Base-by-base conservation (phyloP, 2,329 filamentous ascomycete genomes). In the Sarocladium strictum region DNA sequence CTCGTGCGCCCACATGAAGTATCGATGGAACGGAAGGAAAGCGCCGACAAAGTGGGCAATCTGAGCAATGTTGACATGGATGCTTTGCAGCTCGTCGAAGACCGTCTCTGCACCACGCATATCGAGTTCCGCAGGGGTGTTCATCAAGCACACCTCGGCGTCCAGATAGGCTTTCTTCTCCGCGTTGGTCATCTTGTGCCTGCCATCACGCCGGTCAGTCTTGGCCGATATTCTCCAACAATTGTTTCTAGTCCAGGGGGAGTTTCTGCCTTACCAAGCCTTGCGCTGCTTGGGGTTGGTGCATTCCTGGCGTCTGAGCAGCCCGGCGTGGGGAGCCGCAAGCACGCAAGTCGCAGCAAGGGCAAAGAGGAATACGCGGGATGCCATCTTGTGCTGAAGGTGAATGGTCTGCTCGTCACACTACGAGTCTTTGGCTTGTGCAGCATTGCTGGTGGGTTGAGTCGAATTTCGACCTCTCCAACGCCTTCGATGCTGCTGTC, bases 1-100 rank as follows among this genome's bases (percentile, higher is more conserved):
- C 27, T 51, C 47, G 17, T 51, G 47, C 47, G 47, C 47, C 47
- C 47, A 51, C 47, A 51, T 51, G 47, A 51, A 51, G 47, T 51
- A 51, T 5, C 47, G 26, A 21, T 51, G 47, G 29, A 51, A 51
- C 3, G 47, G 47, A 26, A 51, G 27, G 47, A 51, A 51, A 15
- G 47, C 47, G 35, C 47, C 47, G 47, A 51, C 47, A 15, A 51
- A 51, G 27, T 51, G 47, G 23, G 47, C 47, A 33, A 51, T n/a
- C 29, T 51, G 47, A 3, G 47, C 47, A 19, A 51, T 51, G 27
- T 51, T 51, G 23, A 51, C 47, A 19, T 51, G 47, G 47, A 51
- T 51, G 47, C 47, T 51, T 24, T 51, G 47, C 47, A 51, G 24
- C 17, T 51, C 47, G 27, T 51, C 47, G 27, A 51, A 51, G 27